Evolutionary conservation across 1,284 basidiomycete species (phyloP), one percentile per base, ranked within the genome.

Genomic region (Malassezia dermatis): DNA sequence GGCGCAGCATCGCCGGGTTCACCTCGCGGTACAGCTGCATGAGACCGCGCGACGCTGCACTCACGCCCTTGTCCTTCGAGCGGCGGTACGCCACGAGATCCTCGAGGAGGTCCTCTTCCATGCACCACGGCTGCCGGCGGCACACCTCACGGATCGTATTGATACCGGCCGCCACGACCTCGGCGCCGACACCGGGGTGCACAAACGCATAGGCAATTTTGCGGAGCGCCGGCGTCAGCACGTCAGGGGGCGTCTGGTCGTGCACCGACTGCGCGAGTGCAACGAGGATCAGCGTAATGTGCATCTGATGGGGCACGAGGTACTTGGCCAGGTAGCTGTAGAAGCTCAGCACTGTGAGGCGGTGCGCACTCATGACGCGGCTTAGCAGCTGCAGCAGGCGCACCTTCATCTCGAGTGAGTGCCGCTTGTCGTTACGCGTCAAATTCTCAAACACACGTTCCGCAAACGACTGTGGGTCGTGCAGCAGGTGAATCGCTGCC

Each of bases 151-250:
- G 81, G 43, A 98, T 88, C 19, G 89, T 82, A 73, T 99, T 99
- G 67, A 99, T 79, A 32, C 94, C 94, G 0, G 93, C 94, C 0
- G 91, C 85, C 53, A 96, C 87, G 65, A 98, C 90, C 76, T 98
- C 91, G 60, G 84, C 82, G 3, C 89, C 88, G 4, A 98, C 94
- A 58, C 94, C 94, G 0, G 93, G 93, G 76, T 98, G 93, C 2
- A 99, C 87, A 66, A 99, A 99, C 70, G 95, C 89, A 66, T 88
- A 84, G 0, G 91, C 88, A 51, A 99, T 78, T 77, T 98, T 99
- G 55, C 83, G 82, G 47, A 99, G 79, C 40, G 93, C 85, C 2
- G 94, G 93, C 2, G 83, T 84, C 12, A 99, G 79, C 3, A 83
- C 87, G 71, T 96, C 91, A 0, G 94, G 93, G 2, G 91, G 93